These are phyloP conservation scores for Blumeriella jaapii DNA, from an alignment of 2,329 filamentous ascomycete genomes.

Conservation along the genomic window DNA sequence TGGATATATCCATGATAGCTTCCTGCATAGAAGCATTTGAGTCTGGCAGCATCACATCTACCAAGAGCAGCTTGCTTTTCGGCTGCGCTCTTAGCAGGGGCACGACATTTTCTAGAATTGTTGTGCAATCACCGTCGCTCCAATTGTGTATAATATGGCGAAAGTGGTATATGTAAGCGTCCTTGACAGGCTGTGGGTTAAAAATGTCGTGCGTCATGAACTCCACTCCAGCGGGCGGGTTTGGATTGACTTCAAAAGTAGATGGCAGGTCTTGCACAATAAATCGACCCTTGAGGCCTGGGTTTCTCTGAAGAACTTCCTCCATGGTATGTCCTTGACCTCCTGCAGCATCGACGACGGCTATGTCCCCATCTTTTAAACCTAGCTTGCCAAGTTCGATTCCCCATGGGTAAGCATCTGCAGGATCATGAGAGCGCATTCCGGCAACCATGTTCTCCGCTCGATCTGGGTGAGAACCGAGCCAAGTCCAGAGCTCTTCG, in stretches of 20 bases:
- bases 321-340: constrained; percentile 18
- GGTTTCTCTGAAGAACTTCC: constrained; percentile 13
- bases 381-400: constrained; percentile 49
- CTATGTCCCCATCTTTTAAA: constrained; percentile 14
- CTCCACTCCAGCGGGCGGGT: constrained; percentile 20
- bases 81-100: constrained; percentile 14
- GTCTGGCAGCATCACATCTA: constrained; percentile 20
- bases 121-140: constrained; percentile 15
- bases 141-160: constrained; percentile 19
- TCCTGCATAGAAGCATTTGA: constrained; percentile 16
- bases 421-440: constrained; percentile 13
- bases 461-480: constrained; percentile 16
- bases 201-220: constrained; percentile 26
- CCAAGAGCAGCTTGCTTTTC: constrained; percentile 16
- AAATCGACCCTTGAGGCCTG: constrained; percentile 15
- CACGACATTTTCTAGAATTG: constrained; percentile 12
- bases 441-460: constrained; percentile 18
- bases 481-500: constrained; percentile 19
- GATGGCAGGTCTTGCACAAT: constrained; percentile 18
- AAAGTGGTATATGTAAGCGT: constrained; percentile 15
- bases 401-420: constrained; percentile 37
- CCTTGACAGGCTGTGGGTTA: constrained; percentile 16
- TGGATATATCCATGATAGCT: constrained; percentile 16
- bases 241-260: constrained; percentile 14
- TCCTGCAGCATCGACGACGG: constrained; percentile 19